Percentiles rank a stretch among this genome's conserved stretches.
phyloP scores from a whole-genome alignment of 2,329 filamentous ascomycete genomes.

The Epichloe sibirici region DNA sequence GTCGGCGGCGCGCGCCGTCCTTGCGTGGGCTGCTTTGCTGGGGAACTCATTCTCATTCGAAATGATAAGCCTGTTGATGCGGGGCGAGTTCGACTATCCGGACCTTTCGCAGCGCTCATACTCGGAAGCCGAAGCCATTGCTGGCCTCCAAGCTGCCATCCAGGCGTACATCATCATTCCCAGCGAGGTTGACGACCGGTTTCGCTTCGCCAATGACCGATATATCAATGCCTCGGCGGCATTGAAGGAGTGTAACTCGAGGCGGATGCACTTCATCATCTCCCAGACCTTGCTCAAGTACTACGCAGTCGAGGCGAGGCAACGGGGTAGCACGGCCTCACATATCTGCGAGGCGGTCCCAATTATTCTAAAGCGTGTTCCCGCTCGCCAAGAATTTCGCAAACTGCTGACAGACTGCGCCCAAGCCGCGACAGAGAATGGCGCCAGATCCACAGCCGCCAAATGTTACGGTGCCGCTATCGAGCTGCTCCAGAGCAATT shows the following conservation, averaged over 20 bases:
- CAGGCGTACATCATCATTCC: slow-evolving; percentile 70
- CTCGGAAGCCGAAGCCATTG: slow-evolving; percentile 56
- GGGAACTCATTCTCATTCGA: slow-evolving; percentile 77
- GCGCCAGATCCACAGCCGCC: slow-evolving; percentile 68
- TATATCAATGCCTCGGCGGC: slow-evolving; percentile 65
- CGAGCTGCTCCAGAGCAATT: slow-evolving; percentile 62
- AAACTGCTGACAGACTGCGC: slow-evolving; percentile 70
- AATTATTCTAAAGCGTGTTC: slow-evolving; percentile 57
- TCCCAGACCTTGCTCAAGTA: slow-evolving; percentile 70
- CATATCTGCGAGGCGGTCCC: slow-evolving; percentile 71
- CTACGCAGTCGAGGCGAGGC: slow-evolving; percentile 45
- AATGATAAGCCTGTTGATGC: slow-evolving; percentile 64
- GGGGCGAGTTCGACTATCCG: slow-evolving; percentile 54
- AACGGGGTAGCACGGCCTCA: slow-evolving; percentile 60
- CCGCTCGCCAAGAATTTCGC: slow-evolving; percentile 52
- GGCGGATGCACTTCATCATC: slow-evolving; percentile 86
- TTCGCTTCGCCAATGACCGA: slow-evolving; percentile 79
- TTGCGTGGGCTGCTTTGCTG: slow-evolving; percentile 77
- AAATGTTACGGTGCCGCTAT: slow-evolving; percentile 73
- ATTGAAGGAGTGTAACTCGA: slow-evolving; percentile 55
- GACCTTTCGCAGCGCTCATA: slow-evolving; percentile 23
- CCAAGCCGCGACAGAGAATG: slow-evolving; percentile 65
- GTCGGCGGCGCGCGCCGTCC: slow-evolving; percentile 57
- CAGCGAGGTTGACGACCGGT: slow-evolving; percentile 74
- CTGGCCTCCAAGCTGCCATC: slow-evolving; percentile 71